Percentiles rank a stretch among this genome's conserved stretches.
These are phyloP conservation scores for Penicillium concentricum DNA, from an alignment of 2,329 filamentous ascomycete species.

Conservation along the genomic window DNA sequence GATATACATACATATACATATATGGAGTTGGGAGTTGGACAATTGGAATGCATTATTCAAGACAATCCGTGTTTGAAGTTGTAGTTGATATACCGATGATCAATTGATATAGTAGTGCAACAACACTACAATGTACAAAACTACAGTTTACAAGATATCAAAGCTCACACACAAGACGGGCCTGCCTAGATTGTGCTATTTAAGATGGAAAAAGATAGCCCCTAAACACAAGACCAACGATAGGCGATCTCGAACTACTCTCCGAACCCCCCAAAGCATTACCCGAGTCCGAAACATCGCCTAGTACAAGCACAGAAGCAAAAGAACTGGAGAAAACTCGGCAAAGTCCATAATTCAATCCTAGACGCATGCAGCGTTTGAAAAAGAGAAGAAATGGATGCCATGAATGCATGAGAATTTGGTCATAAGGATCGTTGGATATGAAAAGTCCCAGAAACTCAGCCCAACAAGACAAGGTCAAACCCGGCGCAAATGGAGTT, in stretches of 20 bases:
- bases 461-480: constrained; percentile 21
- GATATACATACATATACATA: constrained; percentile 9
- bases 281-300: background rate
- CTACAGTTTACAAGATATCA: background rate
- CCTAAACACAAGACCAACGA: background rate
- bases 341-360: constrained; percentile 2
- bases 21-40: constrained; percentile 4
- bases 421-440: constrained; percentile 41
- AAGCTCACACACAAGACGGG: constrained; percentile 13
- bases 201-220: constrained; percentile 15
- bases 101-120: background rate
- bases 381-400: constrained; percentile 29
- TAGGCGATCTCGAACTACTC: constrained; percentile 4
- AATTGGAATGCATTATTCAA: constrained; percentile 3
- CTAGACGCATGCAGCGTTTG: background rate
- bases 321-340: background rate
- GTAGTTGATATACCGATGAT: background rate
- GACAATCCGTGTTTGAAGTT: background rate
- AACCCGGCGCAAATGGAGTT: constrained; percentile 2
- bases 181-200: constrained; percentile 28
- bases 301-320: background rate
- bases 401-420: constrained; percentile 39
- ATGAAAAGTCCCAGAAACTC: constrained; percentile 33
- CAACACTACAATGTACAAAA: background rate
- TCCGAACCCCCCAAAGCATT: background rate